Percentiles rank a stretch among this genome's conserved stretches.
phyloP scores from a whole-genome alignment of 352 stramenopile genomes.

The Globisporangium nunn region DNA sequence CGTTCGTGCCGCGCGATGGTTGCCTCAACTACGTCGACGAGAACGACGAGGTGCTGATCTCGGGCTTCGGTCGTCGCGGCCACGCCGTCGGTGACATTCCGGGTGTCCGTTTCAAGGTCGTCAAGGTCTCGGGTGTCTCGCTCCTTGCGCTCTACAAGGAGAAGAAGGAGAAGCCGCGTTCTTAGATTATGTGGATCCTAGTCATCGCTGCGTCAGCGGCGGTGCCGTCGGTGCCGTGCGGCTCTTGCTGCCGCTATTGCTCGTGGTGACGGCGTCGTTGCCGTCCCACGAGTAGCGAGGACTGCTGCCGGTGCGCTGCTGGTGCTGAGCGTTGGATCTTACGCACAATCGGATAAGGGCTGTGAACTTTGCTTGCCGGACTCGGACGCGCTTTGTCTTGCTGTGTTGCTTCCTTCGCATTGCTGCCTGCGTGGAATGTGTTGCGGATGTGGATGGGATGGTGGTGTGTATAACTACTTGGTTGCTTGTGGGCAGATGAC shows the following conservation, averaged over 20 bases:
- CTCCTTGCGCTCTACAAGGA: conserved; percentile 99
- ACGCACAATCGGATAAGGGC: conserved; percentile 17
- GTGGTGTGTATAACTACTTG: too few species aligned
- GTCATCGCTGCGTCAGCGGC: neutral
- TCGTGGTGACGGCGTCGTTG: neutral
- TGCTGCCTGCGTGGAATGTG: neutral
- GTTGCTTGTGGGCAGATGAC: too few species aligned
- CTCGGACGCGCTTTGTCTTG: neutral
- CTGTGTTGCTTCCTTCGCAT: neutral
- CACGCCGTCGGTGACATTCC: conserved; percentile 99
- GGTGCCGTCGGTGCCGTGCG: neutral
- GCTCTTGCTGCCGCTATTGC: neutral
- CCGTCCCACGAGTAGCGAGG: neutral
- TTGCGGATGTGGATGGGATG: neutral
- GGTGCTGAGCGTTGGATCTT: conserved; percentile 8
- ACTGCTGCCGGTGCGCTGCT: neutral
- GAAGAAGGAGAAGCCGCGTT: conserved; percentile 99
- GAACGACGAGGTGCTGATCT: conserved; percentile 99
- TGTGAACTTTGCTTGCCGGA: conserved; percentile 17
- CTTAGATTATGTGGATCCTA: conserved; percentile 66
- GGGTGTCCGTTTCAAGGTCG: conserved; percentile 99
- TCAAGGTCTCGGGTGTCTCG: conserved; percentile 98
- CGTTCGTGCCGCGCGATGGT: conserved; percentile 99
- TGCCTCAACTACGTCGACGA: conserved; percentile 99
- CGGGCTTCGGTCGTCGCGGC: conserved; percentile 98